Percentiles rank a stretch among this genome's conserved stretches.
These are phyloP conservation scores for Scytalidium lignicola DNA, from an alignment of 2,329 filamentous ascomycete species.

Conservation along the genomic window DNA sequence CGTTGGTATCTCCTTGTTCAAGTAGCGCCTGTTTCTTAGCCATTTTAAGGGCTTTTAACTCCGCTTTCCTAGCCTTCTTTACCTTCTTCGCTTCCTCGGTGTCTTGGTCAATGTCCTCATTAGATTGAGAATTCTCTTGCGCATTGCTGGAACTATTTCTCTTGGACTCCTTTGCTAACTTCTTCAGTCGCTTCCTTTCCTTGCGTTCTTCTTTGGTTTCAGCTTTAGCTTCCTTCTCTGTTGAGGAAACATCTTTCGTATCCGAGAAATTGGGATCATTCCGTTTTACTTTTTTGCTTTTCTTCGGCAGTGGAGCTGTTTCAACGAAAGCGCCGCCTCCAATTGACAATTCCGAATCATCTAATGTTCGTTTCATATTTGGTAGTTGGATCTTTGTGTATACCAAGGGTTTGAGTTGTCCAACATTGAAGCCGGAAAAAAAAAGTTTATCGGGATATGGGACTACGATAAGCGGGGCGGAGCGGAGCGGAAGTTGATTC, in stretches of 20 bases:
- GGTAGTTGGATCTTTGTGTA: background rate
- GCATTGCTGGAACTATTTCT: constrained; percentile 1
- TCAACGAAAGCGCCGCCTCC: constrained; percentile 6
- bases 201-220: constrained; percentile 32
- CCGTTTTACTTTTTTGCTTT: constrained; percentile 22
- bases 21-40: constrained; percentile 16
- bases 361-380: constrained; percentile 28
- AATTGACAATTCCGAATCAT: constrained; percentile 20
- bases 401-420: background rate
- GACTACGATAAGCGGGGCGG: background rate
- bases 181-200: constrained; percentile 35
- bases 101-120: constrained; percentile 9
- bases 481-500: background rate
- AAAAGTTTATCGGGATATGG: background rate
- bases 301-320: constrained; percentile 17
- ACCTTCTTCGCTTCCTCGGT: constrained; percentile 14
- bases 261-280: constrained; percentile 17
- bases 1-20: constrained; percentile 14
- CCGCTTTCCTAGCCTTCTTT: constrained; percentile 30
- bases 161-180: constrained; percentile 26
- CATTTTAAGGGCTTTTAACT: constrained; percentile 27
- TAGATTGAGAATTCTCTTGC: constrained; percentile 15
- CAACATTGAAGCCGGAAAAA: background rate
- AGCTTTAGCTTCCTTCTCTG: constrained; percentile 14
- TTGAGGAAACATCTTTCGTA: constrained; percentile 10